Percentiles rank a stretch among this genome's conserved stretches.
These are phyloP conservation scores for Fusarium nurragi DNA, from an alignment of 2,329 filamentous ascomycete genomes.

Conservation along the genomic window DNA sequence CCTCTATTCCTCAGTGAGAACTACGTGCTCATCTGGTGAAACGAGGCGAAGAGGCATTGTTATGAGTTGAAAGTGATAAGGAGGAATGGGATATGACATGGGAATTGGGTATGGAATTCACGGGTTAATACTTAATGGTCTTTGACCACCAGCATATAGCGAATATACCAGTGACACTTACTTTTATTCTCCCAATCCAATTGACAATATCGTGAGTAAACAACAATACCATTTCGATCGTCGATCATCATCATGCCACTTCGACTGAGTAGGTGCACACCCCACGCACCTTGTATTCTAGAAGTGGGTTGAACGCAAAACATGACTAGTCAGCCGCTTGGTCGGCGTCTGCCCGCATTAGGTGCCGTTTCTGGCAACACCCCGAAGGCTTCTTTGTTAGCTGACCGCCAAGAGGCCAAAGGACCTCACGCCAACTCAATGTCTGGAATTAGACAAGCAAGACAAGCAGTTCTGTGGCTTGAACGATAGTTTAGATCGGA, in stretches of 20 bases:
- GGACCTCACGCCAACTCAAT: conserved; percentile 5
- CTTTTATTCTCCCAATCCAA: not conserved
- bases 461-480: conserved; percentile 7
- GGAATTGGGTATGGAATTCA: conserved; percentile 18
- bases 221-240: not conserved
- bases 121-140: conserved; percentile 37
- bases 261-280: not conserved
- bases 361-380: conserved; percentile 14
- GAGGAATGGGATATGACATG: conserved; percentile 17
- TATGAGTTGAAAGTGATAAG: conserved; percentile 15
- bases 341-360: conserved; percentile 22
- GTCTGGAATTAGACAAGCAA: not conserved
- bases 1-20: not conserved
- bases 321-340: conserved; percentile 11
- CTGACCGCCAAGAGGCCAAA: not conserved
- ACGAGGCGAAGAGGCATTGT: conserved; percentile 12
- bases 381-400: conserved; percentile 9
- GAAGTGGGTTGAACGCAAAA: conserved; percentile 4
- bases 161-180: conserved; percentile 32
- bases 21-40: not conserved
- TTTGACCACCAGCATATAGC: conserved; percentile 23
- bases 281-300: not conserved
- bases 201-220: conserved; percentile 2
- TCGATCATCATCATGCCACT: conserved; percentile 16
- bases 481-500: conserved; percentile 2